Conservation (phyloP, 1,284 basidiomycete species). For the Quambalaria eucalypti region DNA sequence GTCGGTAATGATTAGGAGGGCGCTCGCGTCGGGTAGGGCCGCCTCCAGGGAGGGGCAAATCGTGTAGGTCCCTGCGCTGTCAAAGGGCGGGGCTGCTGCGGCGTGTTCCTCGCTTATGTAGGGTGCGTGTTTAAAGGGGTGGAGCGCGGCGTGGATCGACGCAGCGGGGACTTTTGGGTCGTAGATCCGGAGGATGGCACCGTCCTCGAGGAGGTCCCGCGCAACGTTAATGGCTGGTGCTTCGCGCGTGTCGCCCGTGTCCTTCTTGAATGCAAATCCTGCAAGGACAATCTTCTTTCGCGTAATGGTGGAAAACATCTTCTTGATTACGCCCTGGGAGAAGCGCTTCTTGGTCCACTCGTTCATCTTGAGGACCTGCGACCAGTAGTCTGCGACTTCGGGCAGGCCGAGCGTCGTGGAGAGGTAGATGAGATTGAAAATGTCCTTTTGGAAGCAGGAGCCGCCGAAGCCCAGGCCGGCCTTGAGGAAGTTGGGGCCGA, state of each 20-base stretch:
- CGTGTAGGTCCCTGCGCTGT: constrained; percentile 65
- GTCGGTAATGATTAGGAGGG: constrained; percentile 63
- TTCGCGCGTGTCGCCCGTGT: constrained; percentile 60
- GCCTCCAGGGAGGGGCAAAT: constrained; percentile 69
- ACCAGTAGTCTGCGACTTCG: constrained; percentile 96
- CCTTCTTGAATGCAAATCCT: constrained; percentile 59
- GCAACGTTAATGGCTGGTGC: constrained; percentile 91
- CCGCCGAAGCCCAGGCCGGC: constrained; percentile 95
- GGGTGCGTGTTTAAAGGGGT: neutral
- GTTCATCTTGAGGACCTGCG: constrained; percentile 48
- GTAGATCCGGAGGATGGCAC: constrained; percentile 75
- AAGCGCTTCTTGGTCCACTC: constrained; percentile 46
- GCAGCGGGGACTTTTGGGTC: constrained; percentile 65
- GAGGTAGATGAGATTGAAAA: constrained; percentile 88
- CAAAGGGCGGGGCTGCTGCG: neutral
- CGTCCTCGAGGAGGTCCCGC: constrained; percentile 83
- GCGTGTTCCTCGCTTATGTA: neutral
- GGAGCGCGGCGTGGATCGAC: neutral
- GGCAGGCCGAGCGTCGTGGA: constrained; percentile 86
- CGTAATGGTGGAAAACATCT: constrained; percentile 94
- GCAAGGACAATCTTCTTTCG: constrained; percentile 92
- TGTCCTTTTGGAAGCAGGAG: constrained; percentile 83
- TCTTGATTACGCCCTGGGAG: constrained; percentile 50
- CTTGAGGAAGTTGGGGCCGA: constrained; percentile 92
- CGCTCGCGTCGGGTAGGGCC: constrained; percentile 80